Conservation (phyloP, 371 early-diverging fungal species). For the Agmasoma carcini region DNA sequence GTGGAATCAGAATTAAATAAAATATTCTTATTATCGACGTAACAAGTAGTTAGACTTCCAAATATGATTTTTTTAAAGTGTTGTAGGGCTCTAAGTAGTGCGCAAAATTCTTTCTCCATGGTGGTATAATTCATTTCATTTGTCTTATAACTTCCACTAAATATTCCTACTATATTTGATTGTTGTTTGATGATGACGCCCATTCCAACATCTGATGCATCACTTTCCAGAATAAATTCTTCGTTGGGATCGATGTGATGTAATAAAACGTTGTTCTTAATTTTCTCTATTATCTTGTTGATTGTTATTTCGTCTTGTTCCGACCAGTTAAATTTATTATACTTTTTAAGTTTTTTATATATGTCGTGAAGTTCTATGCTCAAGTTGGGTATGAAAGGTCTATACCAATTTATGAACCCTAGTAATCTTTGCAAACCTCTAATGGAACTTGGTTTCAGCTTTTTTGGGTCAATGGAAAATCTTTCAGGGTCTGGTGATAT, state of each 20-base stretch:
- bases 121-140: constrained; percentile 22
- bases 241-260: background rate
- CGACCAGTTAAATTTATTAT: background rate
- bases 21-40: constrained; percentile 6
- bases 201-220: constrained; percentile 9
- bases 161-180: constrained; percentile 9
- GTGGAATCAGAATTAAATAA: background rate
- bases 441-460: constrained; percentile 17
- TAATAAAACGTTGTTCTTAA: background rate
- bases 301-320: background rate
- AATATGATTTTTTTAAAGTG: constrained; percentile 13
- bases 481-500: constrained; percentile 30
- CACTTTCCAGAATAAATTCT: background rate
- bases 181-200: constrained; percentile 4
- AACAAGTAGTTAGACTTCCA: background rate
- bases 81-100: background rate
- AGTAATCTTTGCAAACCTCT: constrained; percentile 43
- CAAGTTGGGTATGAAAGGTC: constrained; percentile 48
- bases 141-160: constrained; percentile 7
- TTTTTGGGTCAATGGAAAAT: constrained; percentile 24
- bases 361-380: background rate
- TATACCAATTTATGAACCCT: constrained; percentile 46
- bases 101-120: constrained; percentile 15
- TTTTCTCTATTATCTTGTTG: background rate
- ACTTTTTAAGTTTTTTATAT: background rate